Conservation (phyloP, 2,329 filamentous ascomycete species). For the Fusarium xyrophilum region DNA sequence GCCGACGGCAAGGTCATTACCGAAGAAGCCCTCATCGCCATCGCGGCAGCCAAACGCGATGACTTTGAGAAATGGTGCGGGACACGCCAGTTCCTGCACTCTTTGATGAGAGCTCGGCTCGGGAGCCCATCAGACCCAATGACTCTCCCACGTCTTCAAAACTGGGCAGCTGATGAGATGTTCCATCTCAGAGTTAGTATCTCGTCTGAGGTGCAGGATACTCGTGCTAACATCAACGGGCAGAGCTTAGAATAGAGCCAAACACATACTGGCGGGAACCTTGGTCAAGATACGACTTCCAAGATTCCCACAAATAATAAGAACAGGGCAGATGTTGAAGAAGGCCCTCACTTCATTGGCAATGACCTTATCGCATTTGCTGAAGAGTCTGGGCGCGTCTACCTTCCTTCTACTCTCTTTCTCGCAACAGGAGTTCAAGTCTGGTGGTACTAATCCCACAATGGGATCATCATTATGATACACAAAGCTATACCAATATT, state of each 20-base stretch:
- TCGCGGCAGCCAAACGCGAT: not conserved
- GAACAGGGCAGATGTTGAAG: not conserved
- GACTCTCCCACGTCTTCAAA: not conserved
- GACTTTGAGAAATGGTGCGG: not conserved
- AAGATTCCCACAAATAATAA: too few relatives aligned
- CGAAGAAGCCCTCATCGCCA: not conserved
- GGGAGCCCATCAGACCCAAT: not conserved
- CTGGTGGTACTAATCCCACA: not conserved
- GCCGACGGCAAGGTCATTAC: not conserved
- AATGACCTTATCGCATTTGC: not conserved
- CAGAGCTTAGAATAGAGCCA: not conserved
- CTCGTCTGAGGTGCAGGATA: too few relatives aligned
- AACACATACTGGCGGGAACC: not conserved
- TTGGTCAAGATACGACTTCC: not conserved
- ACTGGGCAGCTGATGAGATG: not conserved
- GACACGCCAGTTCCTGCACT: not conserved
- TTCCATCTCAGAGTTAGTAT: not conserved
- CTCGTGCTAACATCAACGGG: not conserved
- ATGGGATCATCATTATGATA: not conserved
- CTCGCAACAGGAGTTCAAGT: not conserved
- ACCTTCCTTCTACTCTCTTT: not conserved
- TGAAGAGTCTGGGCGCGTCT: not conserved
- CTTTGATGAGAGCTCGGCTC: not conserved
- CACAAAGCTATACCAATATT: fast-evolving
- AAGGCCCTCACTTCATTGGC: not conserved